phyloP scores from a whole-genome alignment of 352 stramenopile genomes.

The Achlya hypogyna region DNA sequence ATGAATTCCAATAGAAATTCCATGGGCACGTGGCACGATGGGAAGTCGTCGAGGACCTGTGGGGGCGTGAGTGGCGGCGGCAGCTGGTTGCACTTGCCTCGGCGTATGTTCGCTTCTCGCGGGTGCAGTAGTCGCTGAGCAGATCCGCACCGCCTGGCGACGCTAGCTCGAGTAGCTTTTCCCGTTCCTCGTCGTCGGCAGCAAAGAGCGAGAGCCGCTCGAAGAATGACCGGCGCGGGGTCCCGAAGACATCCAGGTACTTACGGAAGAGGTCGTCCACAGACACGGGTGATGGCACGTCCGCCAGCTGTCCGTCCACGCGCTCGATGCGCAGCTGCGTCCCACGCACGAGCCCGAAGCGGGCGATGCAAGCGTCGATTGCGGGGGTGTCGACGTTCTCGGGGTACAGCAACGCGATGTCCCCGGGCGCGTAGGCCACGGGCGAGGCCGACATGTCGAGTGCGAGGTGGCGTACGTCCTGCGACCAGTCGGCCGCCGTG shows the following conservation, averaged over 20 bases:
- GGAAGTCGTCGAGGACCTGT: conserved; percentile 72
- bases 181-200: conserved; percentile 74
- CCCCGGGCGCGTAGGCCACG: conserved; percentile 44
- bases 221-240: conserved; percentile 81
- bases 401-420: conserved; percentile 70
- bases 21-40: conserved; percentile 56
- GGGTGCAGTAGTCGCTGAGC: conserved; percentile 90
- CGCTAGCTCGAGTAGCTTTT: conserved; percentile 86
- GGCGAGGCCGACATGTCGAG: conserved; percentile 34
- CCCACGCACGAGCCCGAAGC: conserved; percentile 27
- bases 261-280: conserved; percentile 65
- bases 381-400: conserved; percentile 45
- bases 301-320: conserved; percentile 31
- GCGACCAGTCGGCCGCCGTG: conserved; percentile 48
- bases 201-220: conserved; percentile 79
- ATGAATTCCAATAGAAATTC: conserved; percentile 75
- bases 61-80: background rate
- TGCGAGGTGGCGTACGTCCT: conserved; percentile 75
- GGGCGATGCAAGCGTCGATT: conserved; percentile 61
- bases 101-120: conserved; percentile 85
- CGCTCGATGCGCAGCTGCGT: conserved; percentile 39
- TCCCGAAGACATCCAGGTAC: conserved; percentile 83
- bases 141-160: conserved; percentile 84
- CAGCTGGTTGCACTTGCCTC: conserved; percentile 35
- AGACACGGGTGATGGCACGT: conserved; percentile 45